A percentile compares a stretch with the other conserved stretches of the same genome.
Evolutionary conservation across 106 monocot species (phyloP).

Genomic region (Allium sativum): DNA sequence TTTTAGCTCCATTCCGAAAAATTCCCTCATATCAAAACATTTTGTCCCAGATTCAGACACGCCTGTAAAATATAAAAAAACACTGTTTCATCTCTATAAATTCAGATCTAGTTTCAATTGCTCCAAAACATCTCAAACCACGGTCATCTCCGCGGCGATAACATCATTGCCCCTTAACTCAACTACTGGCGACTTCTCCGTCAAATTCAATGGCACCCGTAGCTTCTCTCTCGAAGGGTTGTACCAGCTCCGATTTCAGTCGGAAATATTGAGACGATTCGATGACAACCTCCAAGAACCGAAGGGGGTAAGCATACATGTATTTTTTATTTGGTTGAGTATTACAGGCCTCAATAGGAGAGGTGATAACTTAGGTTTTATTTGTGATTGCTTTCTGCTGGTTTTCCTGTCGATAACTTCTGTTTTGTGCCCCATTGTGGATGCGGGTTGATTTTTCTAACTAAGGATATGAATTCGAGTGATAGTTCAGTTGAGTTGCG

Average conservation of each 20-base stretch:
- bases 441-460: slow-evolving; percentile 28
- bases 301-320: slow-evolving; percentile 34
- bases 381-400: slow-evolving; percentile 31
- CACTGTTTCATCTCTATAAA: not conserved
- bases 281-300: slow-evolving; percentile 13
- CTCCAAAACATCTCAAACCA: slow-evolving; percentile 1
- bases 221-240: slow-evolving; percentile 25
- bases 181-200: slow-evolving; percentile 28
- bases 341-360: slow-evolving; percentile 18
- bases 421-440: slow-evolving; percentile 26
- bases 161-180: slow-evolving; percentile 12
- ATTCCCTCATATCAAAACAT: too few relatives aligned
- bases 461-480: not conserved
- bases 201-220: slow-evolving; percentile 25
- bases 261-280: slow-evolving; percentile 31
- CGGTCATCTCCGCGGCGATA: slow-evolving; percentile 4
- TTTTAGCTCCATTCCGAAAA: too few relatives aligned
- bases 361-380: slow-evolving; percentile 24
- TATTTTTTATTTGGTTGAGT: slow-evolving; percentile 35
- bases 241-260: slow-evolving; percentile 30
- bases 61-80: not conserved
- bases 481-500: not conserved
- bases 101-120: slow-evolving; percentile 3
- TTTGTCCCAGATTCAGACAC: too few relatives aligned
- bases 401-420: slow-evolving; percentile 29